Percentiles rank a stretch among this genome's conserved stretches.
Conservation (phyloP, 1,139 yeast species). For the Trichomonascaceae sp. region DNA sequence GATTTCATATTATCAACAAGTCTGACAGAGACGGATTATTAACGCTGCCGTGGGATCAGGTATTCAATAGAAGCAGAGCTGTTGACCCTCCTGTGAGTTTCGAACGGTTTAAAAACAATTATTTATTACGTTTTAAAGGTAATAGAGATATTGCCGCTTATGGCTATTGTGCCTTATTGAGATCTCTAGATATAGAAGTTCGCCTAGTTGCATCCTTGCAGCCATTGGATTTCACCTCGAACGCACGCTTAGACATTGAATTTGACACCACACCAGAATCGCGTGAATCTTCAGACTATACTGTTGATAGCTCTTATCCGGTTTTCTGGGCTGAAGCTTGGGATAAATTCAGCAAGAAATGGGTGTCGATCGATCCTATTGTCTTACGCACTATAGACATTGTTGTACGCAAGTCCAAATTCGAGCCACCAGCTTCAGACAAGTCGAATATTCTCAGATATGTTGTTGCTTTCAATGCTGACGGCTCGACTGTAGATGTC, state of each 20-base stretch:
- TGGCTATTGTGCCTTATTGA: conserved; percentile 71
- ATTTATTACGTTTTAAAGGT: conserved; percentile 39
- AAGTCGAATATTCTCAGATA: conserved; percentile 58
- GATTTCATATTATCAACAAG: conserved; percentile 45
- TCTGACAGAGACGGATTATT: conserved; percentile 35
- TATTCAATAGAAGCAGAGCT: conserved; percentile 28
- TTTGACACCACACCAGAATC: background rate
- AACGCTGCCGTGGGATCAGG: conserved; percentile 58
- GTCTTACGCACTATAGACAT: conserved; percentile 61
- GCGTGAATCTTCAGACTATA: background rate
- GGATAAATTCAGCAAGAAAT: conserved; percentile 63
- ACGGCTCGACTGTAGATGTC: conserved; percentile 68
- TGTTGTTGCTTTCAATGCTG: conserved; percentile 67
- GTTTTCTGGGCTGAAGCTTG: conserved; percentile 93
- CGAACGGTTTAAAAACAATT: conserved; percentile 19
- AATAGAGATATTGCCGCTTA: conserved; percentile 78
- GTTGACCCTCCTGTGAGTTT: conserved; percentile 21
- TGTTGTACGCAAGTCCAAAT: conserved; percentile 52
- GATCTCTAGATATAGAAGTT: conserved; percentile 67
- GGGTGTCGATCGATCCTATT: conserved; percentile 85
- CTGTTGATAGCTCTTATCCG: conserved; percentile 42
- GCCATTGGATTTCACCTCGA: conserved; percentile 75
- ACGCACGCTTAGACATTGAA: conserved; percentile 23
- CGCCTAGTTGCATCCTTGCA: conserved; percentile 78
- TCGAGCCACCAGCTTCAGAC: conserved; percentile 73